These are phyloP conservation scores for Wallacemonas rigidus DNA, from an alignment of 208 protist species.

Conservation along the genomic window DNA sequence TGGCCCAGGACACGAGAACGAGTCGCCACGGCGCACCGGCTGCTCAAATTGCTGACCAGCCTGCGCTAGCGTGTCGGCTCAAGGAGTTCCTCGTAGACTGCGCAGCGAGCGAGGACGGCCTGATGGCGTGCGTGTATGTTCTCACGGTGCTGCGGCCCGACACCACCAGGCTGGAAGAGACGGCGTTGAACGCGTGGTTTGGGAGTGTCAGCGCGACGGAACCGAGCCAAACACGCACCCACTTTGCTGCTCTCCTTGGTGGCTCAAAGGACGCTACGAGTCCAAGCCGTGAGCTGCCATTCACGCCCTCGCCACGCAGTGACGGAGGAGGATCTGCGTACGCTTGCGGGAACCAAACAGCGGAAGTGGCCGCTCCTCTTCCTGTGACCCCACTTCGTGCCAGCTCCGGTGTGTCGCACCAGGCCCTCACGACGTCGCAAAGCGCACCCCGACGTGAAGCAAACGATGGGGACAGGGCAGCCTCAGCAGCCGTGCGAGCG, in stretches of 20 bases:
- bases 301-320: background rate
- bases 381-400: no score
- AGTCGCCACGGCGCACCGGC: no score
- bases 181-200: conserved; percentile 9
- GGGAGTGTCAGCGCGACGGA: background rate
- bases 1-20: background rate
- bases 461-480: background rate
- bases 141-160: background rate
- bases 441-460: no score
- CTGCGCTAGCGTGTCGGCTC: conserved; percentile 5
- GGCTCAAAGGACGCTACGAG: background rate
- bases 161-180: conserved; percentile 6
- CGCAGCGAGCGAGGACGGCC: no score
- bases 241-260: background rate
- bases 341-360: no score
- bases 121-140: background rate
- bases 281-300: background rate
- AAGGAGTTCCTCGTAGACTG: conserved; percentile 6
- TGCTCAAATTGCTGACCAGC: background rate
- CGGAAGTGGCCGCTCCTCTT: no score
- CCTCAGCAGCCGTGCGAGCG: background rate
- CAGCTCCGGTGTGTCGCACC: no score
- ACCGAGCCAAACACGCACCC: background rate
- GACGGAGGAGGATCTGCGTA: background rate
- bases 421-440: no score